Percentiles rank a stretch among this genome's conserved stretches.
Evolutionary conservation across 1,284 basidiomycete species (phyloP).

Genomic region (Chondrostereum purpureum): DNA sequence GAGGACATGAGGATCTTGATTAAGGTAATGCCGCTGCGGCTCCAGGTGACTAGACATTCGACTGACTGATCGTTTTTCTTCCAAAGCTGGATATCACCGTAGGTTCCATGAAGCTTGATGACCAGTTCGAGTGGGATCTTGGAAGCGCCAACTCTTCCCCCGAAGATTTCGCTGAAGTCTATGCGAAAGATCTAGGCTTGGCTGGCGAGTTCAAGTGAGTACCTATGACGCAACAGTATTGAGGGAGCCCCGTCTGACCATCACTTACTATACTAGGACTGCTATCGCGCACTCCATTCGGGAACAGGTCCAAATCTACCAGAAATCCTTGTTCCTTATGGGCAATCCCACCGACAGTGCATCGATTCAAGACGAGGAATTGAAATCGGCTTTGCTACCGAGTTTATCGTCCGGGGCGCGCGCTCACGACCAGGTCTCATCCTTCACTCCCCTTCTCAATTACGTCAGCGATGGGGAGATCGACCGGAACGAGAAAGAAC

Average conservation of each 20-base stretch:
- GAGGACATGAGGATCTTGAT: slow-evolving; percentile 89
- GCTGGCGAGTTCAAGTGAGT: slow-evolving; percentile 88
- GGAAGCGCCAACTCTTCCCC: slow-evolving; percentile 75
- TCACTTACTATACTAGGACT: too few relatives aligned
- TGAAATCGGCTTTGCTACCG: slow-evolving; percentile 85
- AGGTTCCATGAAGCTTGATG: slow-evolving; percentile 88
- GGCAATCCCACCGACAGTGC: slow-evolving; percentile 83
- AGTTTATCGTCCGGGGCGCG: slow-evolving; percentile 67
- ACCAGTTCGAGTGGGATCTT: slow-evolving; percentile 99
- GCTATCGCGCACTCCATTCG: slow-evolving; percentile 94
- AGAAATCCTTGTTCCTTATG: slow-evolving; percentile 88
- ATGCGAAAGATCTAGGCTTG: slow-evolving; percentile 84
- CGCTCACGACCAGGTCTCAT: slow-evolving; percentile 65
- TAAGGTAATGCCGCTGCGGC: slow-evolving; percentile 59
- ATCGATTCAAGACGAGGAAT: slow-evolving; percentile 83
- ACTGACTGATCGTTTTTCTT: slow-evolving; percentile 13
- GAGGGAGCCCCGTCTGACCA: too few relatives aligned
- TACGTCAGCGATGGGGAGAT: slow-evolving; percentile 87
- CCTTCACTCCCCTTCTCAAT: slow-evolving; percentile 85
- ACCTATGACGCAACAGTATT: not conserved
- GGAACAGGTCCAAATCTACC: slow-evolving; percentile 89
- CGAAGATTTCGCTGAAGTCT: slow-evolving; percentile 89
- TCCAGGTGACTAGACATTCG: slow-evolving; percentile 4
- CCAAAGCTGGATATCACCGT: slow-evolving; percentile 90
- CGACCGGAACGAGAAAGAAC: slow-evolving; percentile 84